Conservation (phyloP, 2,329 filamentous ascomycete species). For the Pezicula neosporulosa region DNA sequence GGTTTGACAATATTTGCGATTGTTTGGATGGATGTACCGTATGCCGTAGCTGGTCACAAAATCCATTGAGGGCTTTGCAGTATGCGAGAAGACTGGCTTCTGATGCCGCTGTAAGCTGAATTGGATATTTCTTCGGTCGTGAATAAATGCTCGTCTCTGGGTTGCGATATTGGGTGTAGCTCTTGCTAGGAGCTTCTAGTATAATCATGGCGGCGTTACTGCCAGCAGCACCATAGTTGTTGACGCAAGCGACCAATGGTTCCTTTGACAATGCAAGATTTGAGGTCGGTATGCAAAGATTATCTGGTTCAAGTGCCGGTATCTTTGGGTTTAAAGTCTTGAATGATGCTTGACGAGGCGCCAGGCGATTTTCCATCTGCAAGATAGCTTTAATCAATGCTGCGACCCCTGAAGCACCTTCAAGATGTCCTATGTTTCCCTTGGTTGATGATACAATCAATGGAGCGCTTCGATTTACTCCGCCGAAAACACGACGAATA, state of each 20-base stretch:
- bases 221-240: constrained; percentile 21
- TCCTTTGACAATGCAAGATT: constrained; percentile 23
- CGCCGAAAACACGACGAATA: constrained; percentile 20
- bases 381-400: constrained; percentile 22
- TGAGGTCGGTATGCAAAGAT: constrained; percentile 12
- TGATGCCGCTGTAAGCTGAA: too few relatives aligned
- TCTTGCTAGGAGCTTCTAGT: constrained; percentile 1
- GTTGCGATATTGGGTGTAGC: too few relatives aligned
- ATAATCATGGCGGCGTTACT: constrained; percentile 31
- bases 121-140: too few relatives aligned
- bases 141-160: too few relatives aligned
- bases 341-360: constrained; percentile 26
- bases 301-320: constrained; percentile 16
- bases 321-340: constrained; percentile 32
- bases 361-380: constrained; percentile 24
- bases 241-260: constrained; percentile 21
- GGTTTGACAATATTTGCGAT: too few relatives aligned
- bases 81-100: too few relatives aligned
- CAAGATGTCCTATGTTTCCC: constrained; percentile 19
- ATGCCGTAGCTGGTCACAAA: too few relatives aligned
- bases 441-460: constrained; percentile 34
- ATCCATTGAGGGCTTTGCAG: too few relatives aligned
- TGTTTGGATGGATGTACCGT: too few relatives aligned
- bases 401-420: constrained; percentile 33
- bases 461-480: constrained; percentile 22